These are phyloP conservation scores for Candida neerlandica DNA, from an alignment of 1,139 yeast species.

Conservation along the genomic window DNA sequence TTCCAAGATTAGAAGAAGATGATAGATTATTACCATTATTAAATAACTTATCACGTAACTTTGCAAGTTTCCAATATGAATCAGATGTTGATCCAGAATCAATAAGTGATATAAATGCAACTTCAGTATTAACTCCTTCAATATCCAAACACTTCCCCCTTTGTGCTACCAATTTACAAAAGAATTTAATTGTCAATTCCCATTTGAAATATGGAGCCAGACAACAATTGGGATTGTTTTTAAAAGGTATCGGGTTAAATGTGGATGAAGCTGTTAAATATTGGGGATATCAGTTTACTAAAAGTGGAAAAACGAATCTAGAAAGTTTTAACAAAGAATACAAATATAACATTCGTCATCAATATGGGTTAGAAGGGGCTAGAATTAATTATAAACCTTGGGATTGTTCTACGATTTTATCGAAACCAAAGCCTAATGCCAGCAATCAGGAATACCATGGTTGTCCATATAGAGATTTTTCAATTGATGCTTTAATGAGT, in stretches of 20 bases:
- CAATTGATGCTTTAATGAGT: slow-evolving; percentile 57
- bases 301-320: slow-evolving; percentile 48
- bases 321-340: slow-evolving; percentile 89
- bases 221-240: slow-evolving; percentile 79
- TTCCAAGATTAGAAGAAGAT: slow-evolving; percentile 90
- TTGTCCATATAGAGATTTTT: slow-evolving; percentile 85
- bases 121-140: slow-evolving; percentile 56
- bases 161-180: slow-evolving; percentile 74
- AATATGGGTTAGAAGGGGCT: slow-evolving; percentile 90
- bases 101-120: slow-evolving; percentile 62
- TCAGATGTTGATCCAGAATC: slow-evolving; percentile 31
- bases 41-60: slow-evolving; percentile 76
- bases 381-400: slow-evolving; percentile 83
- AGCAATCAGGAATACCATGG: slow-evolving; percentile 80
- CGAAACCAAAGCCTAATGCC: slow-evolving; percentile 62
- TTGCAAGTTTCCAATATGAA: slow-evolving; percentile 59
- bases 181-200: slow-evolving; percentile 56
- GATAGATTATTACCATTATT: slow-evolving; percentile 84
- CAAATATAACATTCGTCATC: slow-evolving; percentile 82
- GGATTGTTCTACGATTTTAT: slow-evolving; percentile 78
- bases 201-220: slow-evolving; percentile 86
- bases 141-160: slow-evolving; percentile 75
- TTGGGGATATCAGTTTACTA: slow-evolving; percentile 77
- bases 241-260: slow-evolving; percentile 85
- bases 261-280: slow-evolving; percentile 87